These are phyloP conservation scores for Kwoniella shandongensis DNA, from an alignment of 768 basidiomycete genomes.

Conservation along the genomic window DNA sequence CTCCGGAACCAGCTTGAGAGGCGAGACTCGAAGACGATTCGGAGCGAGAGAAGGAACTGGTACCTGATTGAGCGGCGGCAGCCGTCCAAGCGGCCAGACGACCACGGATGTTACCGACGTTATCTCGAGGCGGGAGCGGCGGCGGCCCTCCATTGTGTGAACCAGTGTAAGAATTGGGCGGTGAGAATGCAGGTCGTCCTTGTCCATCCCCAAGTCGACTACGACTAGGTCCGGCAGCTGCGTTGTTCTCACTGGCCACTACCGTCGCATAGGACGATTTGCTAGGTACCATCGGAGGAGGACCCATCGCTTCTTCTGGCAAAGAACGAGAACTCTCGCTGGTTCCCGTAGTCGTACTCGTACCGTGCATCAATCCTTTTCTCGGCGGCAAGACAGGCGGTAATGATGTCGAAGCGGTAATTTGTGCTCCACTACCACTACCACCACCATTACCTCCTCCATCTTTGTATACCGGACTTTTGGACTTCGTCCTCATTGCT, in stretches of 20 bases:
- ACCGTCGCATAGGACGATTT: slow-evolving; percentile 33
- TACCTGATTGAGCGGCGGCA: slow-evolving; percentile 16
- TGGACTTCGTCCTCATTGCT: slow-evolving; percentile 35
- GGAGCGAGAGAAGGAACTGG: slow-evolving; percentile 24
- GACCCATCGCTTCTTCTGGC: slow-evolving; percentile 11
- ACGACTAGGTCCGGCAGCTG: slow-evolving; percentile 26
- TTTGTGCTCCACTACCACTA: too few species aligned
- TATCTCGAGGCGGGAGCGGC: slow-evolving; percentile 33
- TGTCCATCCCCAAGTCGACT: slow-evolving; percentile 36
- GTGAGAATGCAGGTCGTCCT: slow-evolving; percentile 41
- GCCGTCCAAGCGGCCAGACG: slow-evolving; percentile 43
- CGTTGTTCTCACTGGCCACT: slow-evolving; percentile 3
- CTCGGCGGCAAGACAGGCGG: slow-evolving; percentile 41
- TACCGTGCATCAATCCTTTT: slow-evolving; percentile 10
- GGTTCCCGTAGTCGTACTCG: slow-evolving; percentile 5
- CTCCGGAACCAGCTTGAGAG: slow-evolving; percentile 9
- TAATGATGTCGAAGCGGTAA: slow-evolving; percentile 25
- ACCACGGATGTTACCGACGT: slow-evolving; percentile 33
- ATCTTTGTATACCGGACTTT: slow-evolving; percentile 27
- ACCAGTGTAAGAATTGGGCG: slow-evolving; percentile 2
- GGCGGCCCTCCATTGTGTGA: slow-evolving; percentile 18
- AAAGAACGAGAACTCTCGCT: slow-evolving; percentile 8
- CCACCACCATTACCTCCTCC: slow-evolving; percentile 17
- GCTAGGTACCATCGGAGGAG: slow-evolving; percentile 25
- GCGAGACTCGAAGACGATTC: slow-evolving; percentile 33